Evolutionary conservation across 352 stramenopile genomes (phyloP).

Genomic region (Phytophthora sp.): DNA sequence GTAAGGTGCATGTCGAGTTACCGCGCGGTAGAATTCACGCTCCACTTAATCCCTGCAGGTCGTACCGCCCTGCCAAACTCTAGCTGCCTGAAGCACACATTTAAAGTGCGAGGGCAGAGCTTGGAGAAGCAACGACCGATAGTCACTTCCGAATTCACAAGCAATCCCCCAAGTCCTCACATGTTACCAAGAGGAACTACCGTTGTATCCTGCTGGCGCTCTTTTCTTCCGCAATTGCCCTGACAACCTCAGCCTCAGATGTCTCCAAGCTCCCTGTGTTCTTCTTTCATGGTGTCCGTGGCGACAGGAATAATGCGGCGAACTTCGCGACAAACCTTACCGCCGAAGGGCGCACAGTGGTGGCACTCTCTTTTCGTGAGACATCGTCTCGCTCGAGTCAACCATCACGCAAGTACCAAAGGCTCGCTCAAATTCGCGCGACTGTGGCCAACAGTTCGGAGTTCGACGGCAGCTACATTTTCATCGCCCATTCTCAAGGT

Average conservation of each 20-base stretch:
- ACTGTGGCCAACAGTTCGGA: slow-evolving; percentile 23
- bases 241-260: background rate
- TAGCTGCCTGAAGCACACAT: no score
- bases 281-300: slow-evolving; percentile 46
- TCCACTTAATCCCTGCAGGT: no score
- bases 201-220: slow-evolving; percentile 9
- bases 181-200: slow-evolving; percentile 5
- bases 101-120: no score
- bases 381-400: slow-evolving; percentile 19
- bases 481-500: slow-evolving; percentile 47
- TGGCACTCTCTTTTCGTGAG: slow-evolving; percentile 42
- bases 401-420: slow-evolving; percentile 35
- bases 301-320: slow-evolving; percentile 6
- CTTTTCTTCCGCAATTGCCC: slow-evolving; percentile 1
- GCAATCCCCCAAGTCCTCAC: slow-evolving; percentile 5
- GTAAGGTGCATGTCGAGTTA: no score
- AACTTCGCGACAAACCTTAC: slow-evolving; percentile 37
- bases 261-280: slow-evolving; percentile 34
- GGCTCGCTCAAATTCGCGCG: slow-evolving; percentile 27
- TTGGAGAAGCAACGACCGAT: no score
- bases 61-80: no score
- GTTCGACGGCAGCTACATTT: slow-evolving; percentile 44
- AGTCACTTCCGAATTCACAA: slow-evolving; percentile 10
- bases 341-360: slow-evolving; percentile 30
- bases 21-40: no score